Conservation (phyloP, 2,329 filamentous ascomycete genomes). For the Pseudogymnoascus sp. region DNA sequence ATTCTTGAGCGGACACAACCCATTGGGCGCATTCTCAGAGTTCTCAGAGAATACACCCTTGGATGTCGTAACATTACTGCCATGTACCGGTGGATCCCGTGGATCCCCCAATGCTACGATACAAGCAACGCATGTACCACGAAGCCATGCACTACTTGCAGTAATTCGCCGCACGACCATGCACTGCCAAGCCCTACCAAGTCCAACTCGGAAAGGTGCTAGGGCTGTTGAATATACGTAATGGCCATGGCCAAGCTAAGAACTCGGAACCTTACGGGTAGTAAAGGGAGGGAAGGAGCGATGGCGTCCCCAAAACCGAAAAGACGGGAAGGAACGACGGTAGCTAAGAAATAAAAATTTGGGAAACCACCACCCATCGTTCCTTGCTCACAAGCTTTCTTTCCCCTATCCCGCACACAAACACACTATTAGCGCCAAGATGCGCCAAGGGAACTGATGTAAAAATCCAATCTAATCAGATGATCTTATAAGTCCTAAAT, state of each 20-base stretch:
- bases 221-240: constrained; percentile 2
- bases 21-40: background rate
- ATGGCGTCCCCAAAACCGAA: background rate
- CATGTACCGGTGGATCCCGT: background rate
- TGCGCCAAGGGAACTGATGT: background rate
- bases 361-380: background rate
- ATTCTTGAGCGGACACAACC: background rate
- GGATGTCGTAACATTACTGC: background rate
- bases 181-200: background rate
- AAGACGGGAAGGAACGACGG: background rate
- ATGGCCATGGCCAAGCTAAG: background rate
- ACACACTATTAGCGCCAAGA: background rate
- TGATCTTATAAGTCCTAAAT: background rate
- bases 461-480: constrained; percentile 8
- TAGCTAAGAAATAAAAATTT: background rate
- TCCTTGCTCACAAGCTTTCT: background rate
- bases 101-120: background rate
- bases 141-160: background rate
- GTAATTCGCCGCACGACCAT: background rate
- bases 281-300: background rate
- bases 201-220: background rate
- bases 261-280: background rate
- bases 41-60: background rate
- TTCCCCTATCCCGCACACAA: background rate
- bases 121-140: background rate